phyloP scores from a whole-genome alignment of 306 rosid species.

The Phaseolus lunatus region DNA sequence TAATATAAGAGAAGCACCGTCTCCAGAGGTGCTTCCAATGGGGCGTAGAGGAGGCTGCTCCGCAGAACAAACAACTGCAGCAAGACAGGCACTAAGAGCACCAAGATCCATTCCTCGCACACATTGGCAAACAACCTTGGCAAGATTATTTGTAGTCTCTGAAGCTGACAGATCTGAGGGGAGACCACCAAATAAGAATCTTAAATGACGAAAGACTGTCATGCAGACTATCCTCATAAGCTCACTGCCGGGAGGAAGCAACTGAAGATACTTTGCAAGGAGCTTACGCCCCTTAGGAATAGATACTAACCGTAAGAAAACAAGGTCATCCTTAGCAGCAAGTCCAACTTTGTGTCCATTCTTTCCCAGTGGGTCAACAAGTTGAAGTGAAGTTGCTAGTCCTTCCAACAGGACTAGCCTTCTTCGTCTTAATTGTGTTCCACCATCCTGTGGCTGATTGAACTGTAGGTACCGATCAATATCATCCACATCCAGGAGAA shows the following conservation, averaged over 20 bases:
- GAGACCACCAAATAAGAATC: conserved; percentile 63
- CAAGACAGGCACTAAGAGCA: conserved; percentile 67
- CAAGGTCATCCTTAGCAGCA: conserved; percentile 61
- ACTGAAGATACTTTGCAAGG: conserved; percentile 57
- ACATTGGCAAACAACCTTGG: conserved; percentile 58
- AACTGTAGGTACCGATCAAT: conserved; percentile 58
- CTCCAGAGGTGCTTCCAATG: conserved; percentile 59
- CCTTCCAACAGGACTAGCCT: conserved; percentile 64
- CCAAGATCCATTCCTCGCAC: conserved; percentile 62
- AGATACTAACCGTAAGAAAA: conserved; percentile 56
- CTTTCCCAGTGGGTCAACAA: conserved; percentile 67
- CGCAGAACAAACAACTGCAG: conserved; percentile 69
- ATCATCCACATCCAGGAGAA: conserved; percentile 68
- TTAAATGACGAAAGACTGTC: conserved; percentile 67
- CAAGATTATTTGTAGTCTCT: conserved; percentile 53
- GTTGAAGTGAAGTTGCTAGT: conserved; percentile 62
- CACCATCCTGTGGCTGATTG: conserved; percentile 61
- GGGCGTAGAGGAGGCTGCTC: conserved; percentile 70
- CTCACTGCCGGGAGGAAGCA: conserved; percentile 64
- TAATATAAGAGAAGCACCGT: conserved; percentile 59
- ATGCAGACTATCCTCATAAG: conserved; percentile 63
- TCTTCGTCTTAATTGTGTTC: conserved; percentile 58
- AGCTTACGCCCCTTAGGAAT: conserved; percentile 61
- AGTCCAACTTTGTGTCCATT: conserved; percentile 59
- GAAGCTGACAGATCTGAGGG: conserved; percentile 55